Base-by-base conservation (phyloP, 495 filamentous ascomycete species). In the Aspergillus sclerotiicarbonarius region DNA sequence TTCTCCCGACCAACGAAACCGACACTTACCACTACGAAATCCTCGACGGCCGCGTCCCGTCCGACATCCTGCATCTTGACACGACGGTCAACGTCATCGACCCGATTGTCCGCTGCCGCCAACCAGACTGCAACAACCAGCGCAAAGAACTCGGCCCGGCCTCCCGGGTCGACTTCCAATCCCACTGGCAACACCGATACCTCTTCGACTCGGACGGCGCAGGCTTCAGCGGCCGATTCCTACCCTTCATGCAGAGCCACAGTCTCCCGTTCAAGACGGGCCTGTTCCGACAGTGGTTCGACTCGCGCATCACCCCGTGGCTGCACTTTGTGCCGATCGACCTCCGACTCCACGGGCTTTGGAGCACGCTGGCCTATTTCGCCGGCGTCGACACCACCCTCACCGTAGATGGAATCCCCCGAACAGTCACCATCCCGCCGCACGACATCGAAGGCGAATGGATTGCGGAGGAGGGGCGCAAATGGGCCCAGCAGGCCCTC, bases 241-340 rank as follows among this genome's bases (percentile, higher is more conserved):
- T 82, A 2, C 80, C 82, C 1, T 83, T 92, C 61, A 71, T 87
- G 20, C 78, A 79, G 51, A 85, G 83, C n/a, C 70, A 70, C 58
- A 83, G 78, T 45, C 71, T 90, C 1, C 86, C 87, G 0, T 83
- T 94, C 60, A 78, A 84, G 33, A 73, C 77, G 0, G 78, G 84
- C 0, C 73, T 92, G 4, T 91, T 92, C 68, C 76, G 83, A 4
- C 82, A 90, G 60, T 94, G 90, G 90, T 91, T 83, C 66, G 86
- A 87, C 52, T 80, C 83, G 20, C 81, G 90, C 0, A 64, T 94
- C 15, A 76, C 78, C 53, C 81, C 90, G 6, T 94, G 89, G 89
- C 71, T 82, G 19, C 89, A 94, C 68, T 94, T 90, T 52, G 85
- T 92, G 0, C 90, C 90, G 0, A 56, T 91, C 4, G 90, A 92